Evolutionary conservation across 192 early-diverging fungal species (phyloP), one percentile per base, ranked within the genome.

Genomic region (Podila minutissima): DNA sequence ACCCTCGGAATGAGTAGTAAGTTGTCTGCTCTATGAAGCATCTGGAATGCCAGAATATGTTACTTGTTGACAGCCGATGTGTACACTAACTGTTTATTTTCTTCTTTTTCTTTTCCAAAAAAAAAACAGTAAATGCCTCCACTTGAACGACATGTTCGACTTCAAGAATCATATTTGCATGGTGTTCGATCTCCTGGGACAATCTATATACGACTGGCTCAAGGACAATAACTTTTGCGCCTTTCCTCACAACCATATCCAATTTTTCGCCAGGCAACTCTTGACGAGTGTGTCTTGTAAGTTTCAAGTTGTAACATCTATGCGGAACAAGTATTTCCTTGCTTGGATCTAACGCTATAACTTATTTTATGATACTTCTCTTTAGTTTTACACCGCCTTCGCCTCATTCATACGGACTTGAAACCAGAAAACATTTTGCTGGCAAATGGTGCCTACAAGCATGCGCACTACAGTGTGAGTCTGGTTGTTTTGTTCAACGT

Each of bases 351-450:
- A 13, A 12, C 4, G 29, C 31, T 53, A 5, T 20, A 20, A n/a
- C 8, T 4, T 59, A 29, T 29, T 53, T 59, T 22, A 37, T 9
- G 20, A 49, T 26, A 35, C 24, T 31, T 17, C 32, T 60, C 0
- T 64, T 5, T 74, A 91, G 89, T 97, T 75, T 68, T 99, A 68
- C 98, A 99, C 76, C 88, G 89, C 5, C 75, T 97, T 29, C 86
- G 90, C 24, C 82, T 99, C 17, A 92, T 98, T 58, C 98, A 99
- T 85, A 99, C 98, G 1, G 98, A 99, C 81, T 82, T 99, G 55
- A 99, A 99, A 79, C 98, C 98, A 9, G 96, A 97, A 70, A 97
- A 97, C 83, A 95, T 97, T 74, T 67, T 97, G 67, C 84, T 95
- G 19, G 89, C 88, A 24, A 90, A 87, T 71, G 88, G 87, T 65